Percentiles rank a stretch among this genome's conserved stretches.
These are phyloP conservation scores for Ottelia alismoides DNA, from an alignment of 106 monocot species.

Conservation along the genomic window DNA sequence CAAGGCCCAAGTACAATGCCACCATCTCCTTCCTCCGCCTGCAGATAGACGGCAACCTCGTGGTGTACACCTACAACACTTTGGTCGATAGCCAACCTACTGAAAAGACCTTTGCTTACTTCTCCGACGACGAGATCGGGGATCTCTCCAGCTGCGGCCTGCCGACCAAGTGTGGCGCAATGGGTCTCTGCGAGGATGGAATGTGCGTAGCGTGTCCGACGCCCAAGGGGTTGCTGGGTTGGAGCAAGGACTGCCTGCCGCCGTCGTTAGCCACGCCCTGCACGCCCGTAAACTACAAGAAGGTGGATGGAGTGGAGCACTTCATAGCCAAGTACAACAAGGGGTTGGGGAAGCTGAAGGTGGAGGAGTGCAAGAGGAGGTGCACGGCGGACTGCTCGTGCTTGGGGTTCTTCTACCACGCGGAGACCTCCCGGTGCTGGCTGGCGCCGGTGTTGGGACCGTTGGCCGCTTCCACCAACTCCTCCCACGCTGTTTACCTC, in stretches of 20 bases:
- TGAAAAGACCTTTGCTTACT: not conserved
- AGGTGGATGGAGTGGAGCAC: constrained; percentile 35
- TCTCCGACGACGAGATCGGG: not conserved
- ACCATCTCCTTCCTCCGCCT: not conserved
- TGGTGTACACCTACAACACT: not conserved
- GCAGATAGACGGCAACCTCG: not conserved
- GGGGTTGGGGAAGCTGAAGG: constrained; percentile 9
- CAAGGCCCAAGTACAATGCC: not conserved
- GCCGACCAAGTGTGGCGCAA: constrained; percentile 24
- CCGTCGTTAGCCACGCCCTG: not conserved
- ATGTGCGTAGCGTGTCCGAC: constrained; percentile 45
- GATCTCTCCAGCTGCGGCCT: constrained; percentile 9
- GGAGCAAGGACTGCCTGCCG: constrained; percentile 18
- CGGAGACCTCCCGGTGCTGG: constrained; percentile 30
- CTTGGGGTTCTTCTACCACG: constrained; percentile 30
- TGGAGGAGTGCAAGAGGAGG: constrained; percentile 31
- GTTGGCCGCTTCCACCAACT: constrained; percentile 14
- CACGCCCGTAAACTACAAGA: constrained; percentile 7
- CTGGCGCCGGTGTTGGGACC: constrained; percentile 26
- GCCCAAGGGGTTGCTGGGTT: constrained; percentile 11
- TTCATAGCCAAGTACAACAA: constrained; percentile 12
- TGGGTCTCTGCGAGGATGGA: constrained; percentile 29
- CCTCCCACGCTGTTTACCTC: constrained; percentile 23
- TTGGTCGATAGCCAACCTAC: not conserved
- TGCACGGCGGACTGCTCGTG: constrained; percentile 29